A percentile compares a stretch with the other conserved stretches of the same genome.
phyloP scores from a whole-genome alignment of 805 yeast species.

The Hemisphaericaspora nanyangensis region DNA sequence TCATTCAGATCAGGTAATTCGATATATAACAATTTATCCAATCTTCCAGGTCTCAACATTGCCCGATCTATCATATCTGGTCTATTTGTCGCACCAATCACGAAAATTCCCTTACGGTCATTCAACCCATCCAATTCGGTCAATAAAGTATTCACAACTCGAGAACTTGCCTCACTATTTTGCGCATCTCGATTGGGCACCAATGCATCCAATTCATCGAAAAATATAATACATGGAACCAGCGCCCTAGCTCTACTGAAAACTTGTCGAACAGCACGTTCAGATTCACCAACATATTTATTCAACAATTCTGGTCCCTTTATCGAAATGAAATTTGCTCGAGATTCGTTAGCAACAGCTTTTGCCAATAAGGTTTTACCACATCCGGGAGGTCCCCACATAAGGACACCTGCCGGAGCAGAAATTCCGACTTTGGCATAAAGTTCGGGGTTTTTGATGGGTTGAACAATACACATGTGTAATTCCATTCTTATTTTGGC shows the following conservation, averaged over 20 bases:
- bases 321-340: constrained; percentile 93
- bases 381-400: constrained; percentile 99
- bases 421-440: constrained; percentile 88
- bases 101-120: constrained; percentile 89
- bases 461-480: constrained; percentile 97
- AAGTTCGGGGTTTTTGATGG: constrained; percentile 87
- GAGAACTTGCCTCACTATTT: constrained; percentile 80
- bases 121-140: constrained; percentile 95
- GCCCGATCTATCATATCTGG: constrained; percentile 99
- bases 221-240: constrained; percentile 89
- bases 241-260: constrained; percentile 90
- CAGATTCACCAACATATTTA: constrained; percentile 95
- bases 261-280: constrained; percentile 89
- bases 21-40: constrained; percentile 88
- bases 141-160: constrained; percentile 91
- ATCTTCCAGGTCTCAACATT: constrained; percentile 94
- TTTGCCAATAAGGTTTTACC: constrained; percentile 95
- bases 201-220: constrained; percentile 93
- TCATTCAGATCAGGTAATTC: constrained; percentile 82
- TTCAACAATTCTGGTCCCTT: constrained; percentile 94
- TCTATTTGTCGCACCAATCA: constrained; percentile 93
- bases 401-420: constrained; percentile 93
- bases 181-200: constrained; percentile 92
- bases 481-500: constrained; percentile 76
- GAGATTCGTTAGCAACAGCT: constrained; percentile 96